Evolutionary conservation across 2,329 filamentous ascomycete genomes (phyloP), one percentile per base, ranked within the genome.

Genomic region (Orbilia blumenaviensis): DNA sequence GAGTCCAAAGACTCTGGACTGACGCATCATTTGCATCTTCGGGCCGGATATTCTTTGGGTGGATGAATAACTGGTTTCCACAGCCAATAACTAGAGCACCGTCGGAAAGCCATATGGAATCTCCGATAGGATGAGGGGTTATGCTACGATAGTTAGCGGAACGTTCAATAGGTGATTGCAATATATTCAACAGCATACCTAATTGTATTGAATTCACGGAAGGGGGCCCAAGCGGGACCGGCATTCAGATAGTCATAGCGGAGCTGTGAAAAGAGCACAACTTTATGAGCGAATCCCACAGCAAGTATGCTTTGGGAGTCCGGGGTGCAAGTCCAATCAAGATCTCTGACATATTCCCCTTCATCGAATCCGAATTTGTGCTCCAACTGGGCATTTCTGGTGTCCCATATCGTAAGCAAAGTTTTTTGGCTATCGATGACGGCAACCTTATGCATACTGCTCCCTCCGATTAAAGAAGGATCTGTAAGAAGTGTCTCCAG

Each of bases 241-340:
- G 92, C 90, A 80, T 94, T 93, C 16, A 97, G 86, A 81, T 97
- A 97, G 82, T 97, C 93, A 81, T 95, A 97, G 10, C 94, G 91
- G 84, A 96, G 89, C 81, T 97, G 93, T 4, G 91, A 90, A 25
- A 97, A 87, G 1, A 97, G 86, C 29, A 96, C 84, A 3, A 97
- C 90, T 68, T 91, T 89, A 78, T 94, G 92, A n/a, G 91, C 90
- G 81, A 97, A 97, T 0, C 94, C 93, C n/a, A 97, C 92, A 0
- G 94, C 92, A 18, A 97, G 85, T 66, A 97, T 93, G 0, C 92
- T 94, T 81, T 97, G 93, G 56, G 89, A 89, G 81, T 96, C 92
- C 0, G 93, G 93, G 0, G 94, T 97, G 2, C 92, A 94, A 0
- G 93, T 94, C 94, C 94, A 97, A 82, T 97, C 93, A 10, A 97